These are phyloP conservation scores for Spatholobus suberectus DNA, from an alignment of 306 rosid species.

Conservation along the genomic window DNA sequence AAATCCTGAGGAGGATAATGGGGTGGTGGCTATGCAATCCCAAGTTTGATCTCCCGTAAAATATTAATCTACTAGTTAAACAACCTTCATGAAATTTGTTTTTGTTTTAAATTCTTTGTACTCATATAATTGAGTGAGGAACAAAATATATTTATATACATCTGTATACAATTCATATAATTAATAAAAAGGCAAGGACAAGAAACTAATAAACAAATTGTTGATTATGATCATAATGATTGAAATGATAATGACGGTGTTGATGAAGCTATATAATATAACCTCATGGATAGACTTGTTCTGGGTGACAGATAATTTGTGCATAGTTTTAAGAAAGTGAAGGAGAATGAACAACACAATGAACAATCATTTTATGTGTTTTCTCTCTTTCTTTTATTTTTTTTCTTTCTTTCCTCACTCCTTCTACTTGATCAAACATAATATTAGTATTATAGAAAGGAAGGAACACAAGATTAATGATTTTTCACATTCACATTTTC, in stretches of 20 bases:
- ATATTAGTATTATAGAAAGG: no score
- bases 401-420: no score
- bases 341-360: slow-evolving; percentile 18
- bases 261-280: slow-evolving; percentile 39
- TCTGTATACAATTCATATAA: background rate
- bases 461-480: background rate
- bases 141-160: slow-evolving; percentile 2
- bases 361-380: background rate
- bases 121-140: slow-evolving; percentile 38
- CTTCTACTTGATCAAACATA: no score
- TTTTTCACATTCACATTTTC: background rate
- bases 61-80: slow-evolving; percentile 28
- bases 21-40: slow-evolving; percentile 56
- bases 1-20: slow-evolving; percentile 54
- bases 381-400: no score
- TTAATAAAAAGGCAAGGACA: slow-evolving; percentile 32
- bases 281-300: slow-evolving; percentile 55
- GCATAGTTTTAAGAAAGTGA: slow-evolving; percentile 41
- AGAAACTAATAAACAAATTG: slow-evolving; percentile 33
- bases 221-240: slow-evolving; percentile 49
- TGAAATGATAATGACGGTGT: slow-evolving; percentile 61
- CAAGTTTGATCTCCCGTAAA: slow-evolving; percentile 43
- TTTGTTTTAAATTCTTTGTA: slow-evolving; percentile 46
- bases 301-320: slow-evolving; percentile 49
- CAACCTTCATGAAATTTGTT: slow-evolving; percentile 23